A percentile compares a stretch with the other conserved stretches of the same genome.
phyloP scores from a whole-genome alignment of 2,329 filamentous ascomycete genomes.

The Talaromyces funiculosus region DNA sequence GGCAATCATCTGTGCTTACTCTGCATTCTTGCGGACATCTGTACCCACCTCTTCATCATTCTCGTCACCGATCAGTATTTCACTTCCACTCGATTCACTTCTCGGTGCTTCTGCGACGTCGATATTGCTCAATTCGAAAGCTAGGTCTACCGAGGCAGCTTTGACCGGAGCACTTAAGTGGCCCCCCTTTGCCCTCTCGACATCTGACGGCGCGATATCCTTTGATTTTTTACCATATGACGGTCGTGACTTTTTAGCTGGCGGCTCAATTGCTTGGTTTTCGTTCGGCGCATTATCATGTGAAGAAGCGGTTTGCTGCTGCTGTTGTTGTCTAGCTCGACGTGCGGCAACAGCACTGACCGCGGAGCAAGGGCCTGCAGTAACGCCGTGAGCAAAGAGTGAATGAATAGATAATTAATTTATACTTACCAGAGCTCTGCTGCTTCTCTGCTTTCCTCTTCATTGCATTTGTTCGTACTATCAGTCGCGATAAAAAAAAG shows the following conservation, averaged over 20 bases:
- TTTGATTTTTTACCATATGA: conserved; percentile 22
- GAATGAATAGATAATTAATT: background rate
- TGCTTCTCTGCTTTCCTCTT: conserved; percentile 38
- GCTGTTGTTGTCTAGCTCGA: conserved; percentile 34
- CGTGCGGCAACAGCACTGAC: conserved; percentile 41
- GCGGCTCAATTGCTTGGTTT: conserved; percentile 25
- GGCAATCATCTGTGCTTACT: background rate
- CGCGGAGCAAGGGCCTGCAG: conserved; percentile 10
- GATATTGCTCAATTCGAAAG: conserved; percentile 6
- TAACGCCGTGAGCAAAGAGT: background rate
- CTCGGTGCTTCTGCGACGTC: conserved; percentile 1
- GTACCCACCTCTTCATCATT: background rate
- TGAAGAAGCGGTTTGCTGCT: conserved; percentile 15
- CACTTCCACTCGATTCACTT: background rate
- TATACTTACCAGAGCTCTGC: conserved; percentile 26
- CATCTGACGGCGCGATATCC: conserved; percentile 17
- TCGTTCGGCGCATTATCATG: conserved; percentile 18
- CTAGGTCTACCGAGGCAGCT: background rate
- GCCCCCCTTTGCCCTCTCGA: conserved; percentile 18
- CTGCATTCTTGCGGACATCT: background rate
- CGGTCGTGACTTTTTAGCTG: conserved; percentile 30
- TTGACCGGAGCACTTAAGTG: background rate
- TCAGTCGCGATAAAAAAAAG: conserved; percentile 4
- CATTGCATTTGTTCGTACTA: conserved; percentile 17
- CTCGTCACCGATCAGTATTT: background rate